These are phyloP conservation scores for Leptographium galeiforme DNA, from an alignment of 2,329 filamentous ascomycete genomes.

Conservation along the genomic window DNA sequence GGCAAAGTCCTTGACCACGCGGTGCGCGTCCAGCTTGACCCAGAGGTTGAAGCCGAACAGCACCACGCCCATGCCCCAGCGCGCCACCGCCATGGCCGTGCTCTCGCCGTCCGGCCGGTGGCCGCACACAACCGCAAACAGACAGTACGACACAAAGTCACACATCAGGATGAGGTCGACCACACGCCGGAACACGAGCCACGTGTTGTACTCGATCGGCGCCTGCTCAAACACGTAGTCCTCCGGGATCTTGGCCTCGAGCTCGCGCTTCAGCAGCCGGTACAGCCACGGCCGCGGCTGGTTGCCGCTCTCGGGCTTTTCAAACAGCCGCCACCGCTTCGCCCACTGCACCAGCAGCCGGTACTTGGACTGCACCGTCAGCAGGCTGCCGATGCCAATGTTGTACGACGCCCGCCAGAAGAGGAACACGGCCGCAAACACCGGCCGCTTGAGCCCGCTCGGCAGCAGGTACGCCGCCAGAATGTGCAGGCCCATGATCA, in stretches of 20 bases:
- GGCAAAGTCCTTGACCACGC: slow-evolving; percentile 96
- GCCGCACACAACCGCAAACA: slow-evolving; percentile 84
- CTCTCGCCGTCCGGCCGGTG: slow-evolving; percentile 62
- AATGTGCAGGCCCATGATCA: slow-evolving; percentile 64
- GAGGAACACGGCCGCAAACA: slow-evolving; percentile 73
- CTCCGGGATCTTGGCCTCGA: slow-evolving; percentile 86
- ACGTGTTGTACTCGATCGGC: slow-evolving; percentile 97
- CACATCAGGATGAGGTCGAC: slow-evolving; percentile 98
- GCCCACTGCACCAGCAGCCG: slow-evolving; percentile 79
- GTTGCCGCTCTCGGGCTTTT: slow-evolving; percentile 63
- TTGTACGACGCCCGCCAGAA: slow-evolving; percentile 94
- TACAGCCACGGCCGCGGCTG: slow-evolving; percentile 77
- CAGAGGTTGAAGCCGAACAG: slow-evolving; percentile 91
- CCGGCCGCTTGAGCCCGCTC: slow-evolving; percentile 51
- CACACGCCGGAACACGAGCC: slow-evolving; percentile 88
- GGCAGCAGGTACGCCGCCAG: slow-evolving; percentile 63
- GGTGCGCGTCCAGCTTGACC: slow-evolving; percentile 95
- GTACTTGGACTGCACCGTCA: slow-evolving; percentile 83
- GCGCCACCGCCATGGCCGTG: slow-evolving; percentile 50
- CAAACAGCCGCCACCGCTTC: slow-evolving; percentile 73
- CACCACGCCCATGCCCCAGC: slow-evolving; percentile 66
- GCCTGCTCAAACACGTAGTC: slow-evolving; percentile 91
- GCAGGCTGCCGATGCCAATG: slow-evolving; percentile 77
- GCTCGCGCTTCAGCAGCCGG: slow-evolving; percentile 69
- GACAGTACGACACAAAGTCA: slow-evolving; percentile 92